A percentile compares a stretch with the other conserved stretches of the same genome.
These are phyloP conservation scores for Leucosporidium creatinivorum DNA, from an alignment of 768 basidiomycete genomes.

Conservation along the genomic window DNA sequence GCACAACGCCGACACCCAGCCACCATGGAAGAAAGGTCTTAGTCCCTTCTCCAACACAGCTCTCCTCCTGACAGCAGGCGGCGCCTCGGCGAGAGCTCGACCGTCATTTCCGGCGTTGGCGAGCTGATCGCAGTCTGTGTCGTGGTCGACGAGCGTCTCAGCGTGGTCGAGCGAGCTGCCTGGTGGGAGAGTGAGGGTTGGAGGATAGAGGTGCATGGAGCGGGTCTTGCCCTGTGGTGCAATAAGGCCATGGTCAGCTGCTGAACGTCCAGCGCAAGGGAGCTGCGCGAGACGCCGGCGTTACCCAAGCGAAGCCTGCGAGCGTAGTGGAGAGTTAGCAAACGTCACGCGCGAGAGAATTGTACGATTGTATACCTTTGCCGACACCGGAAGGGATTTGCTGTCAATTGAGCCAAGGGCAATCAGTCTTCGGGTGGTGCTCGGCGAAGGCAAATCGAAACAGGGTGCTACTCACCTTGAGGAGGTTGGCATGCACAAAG, in stretches of 20 bases:
- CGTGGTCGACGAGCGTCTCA: slow-evolving; percentile 19
- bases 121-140: slow-evolving; percentile 35
- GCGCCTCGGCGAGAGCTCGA: slow-evolving; percentile 19
- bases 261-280: too few species aligned
- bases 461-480: slow-evolving; percentile 34
- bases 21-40: slow-evolving; percentile 36
- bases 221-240: neutral
- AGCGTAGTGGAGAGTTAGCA: too few species aligned
- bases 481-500: slow-evolving; percentile 44
- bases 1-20: slow-evolving; percentile 13
- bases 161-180: slow-evolving; percentile 1
- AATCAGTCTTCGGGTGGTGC: too few species aligned
- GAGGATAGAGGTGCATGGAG: too few species aligned
- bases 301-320: too few species aligned
- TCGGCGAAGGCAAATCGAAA: neutral
- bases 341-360: too few species aligned
- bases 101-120: slow-evolving; percentile 39
- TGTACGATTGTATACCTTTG: slow-evolving; percentile 20
- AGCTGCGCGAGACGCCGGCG: too few species aligned
- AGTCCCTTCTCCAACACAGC: slow-evolving; percentile 38
- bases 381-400: slow-evolving; percentile 32
- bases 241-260: neutral
- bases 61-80: slow-evolving; percentile 22
- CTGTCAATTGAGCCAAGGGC: too few species aligned
- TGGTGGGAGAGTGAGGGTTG: too few species aligned